Evolutionary conservation across 2,329 filamentous ascomycete genomes (phyloP), one percentile per base, ranked within the genome.

Genomic region (Scytalidium sp.): DNA sequence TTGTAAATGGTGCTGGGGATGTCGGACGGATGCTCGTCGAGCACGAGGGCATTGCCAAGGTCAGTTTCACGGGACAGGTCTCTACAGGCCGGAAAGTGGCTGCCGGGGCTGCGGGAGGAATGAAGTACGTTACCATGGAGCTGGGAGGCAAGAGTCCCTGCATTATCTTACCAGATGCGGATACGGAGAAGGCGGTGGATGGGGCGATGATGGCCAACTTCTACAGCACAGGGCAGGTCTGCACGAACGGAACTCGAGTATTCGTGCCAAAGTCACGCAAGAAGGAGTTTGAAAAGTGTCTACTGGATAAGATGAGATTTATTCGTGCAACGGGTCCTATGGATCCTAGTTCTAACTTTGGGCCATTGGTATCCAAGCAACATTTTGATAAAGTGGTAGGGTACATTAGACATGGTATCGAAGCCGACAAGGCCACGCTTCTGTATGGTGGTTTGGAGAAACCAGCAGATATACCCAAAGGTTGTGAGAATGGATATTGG

Each of bases 131-230:
- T 44, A 96, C 91, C 19, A 92, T 95, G 87, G 91, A 96, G 70
- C 79, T 96, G 0, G 91, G 91, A 48, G 91, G 91, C 45, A 96
- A 96, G 72, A 90, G 85, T 52, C 88, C 90, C 1, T 75, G 90
- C 40, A 75, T 96, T 45, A 77, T 96, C 43, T 81, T 96, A 1
- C 88, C 88, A 1, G 90, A 95, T 62, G 88, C 87, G 15, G 82
- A 90, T 46, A 68, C 93, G 19, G 84, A 89, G 42, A 81, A 83
- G 60, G 91, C 91, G n/a, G 91, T 90, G 27, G 86, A 96, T 62
- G 87, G 89, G 23, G 90, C 90, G 55, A 92, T 96, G 87, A 90
- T 95, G 76, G 91, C 90, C 60, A 96, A 96, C 69, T 96, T 96
- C 73, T 96, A 88, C 76, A 91, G 87, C 57, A 88, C 88, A 0